Evolutionary conservation across 148 eudicot genomes (phyloP).

Genomic region (Drosera capensis): DNA sequence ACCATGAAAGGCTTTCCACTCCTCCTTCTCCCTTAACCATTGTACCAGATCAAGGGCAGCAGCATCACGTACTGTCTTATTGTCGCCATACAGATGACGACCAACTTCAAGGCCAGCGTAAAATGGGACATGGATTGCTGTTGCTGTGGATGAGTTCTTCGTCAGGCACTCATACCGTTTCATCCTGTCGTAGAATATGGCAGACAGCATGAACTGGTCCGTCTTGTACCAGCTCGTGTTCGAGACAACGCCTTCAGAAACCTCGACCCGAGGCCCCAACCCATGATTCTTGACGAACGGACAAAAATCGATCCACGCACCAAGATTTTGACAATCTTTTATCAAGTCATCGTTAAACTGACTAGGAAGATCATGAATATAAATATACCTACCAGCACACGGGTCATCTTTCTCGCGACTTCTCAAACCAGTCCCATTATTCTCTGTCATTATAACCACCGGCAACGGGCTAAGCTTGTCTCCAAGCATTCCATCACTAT

Average conservation of each 20-base stretch:
- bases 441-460: not conserved
- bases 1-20: constrained; percentile 20
- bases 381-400: constrained; percentile 22
- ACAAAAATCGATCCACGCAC: constrained; percentile 18
- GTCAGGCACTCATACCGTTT: constrained; percentile 32
- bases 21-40: constrained; percentile 23
- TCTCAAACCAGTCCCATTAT: not conserved
- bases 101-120: constrained; percentile 29
- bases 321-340: constrained; percentile 7
- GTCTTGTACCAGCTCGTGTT: constrained; percentile 20
- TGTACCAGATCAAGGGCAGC: constrained; percentile 4
- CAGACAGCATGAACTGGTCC: constrained; percentile 23
- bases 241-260: not conserved
- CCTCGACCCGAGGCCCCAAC: constrained; percentile 13
- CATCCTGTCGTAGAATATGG: constrained; percentile 27
- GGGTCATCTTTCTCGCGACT: constrained; percentile 5
- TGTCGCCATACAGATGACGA: constrained; percentile 13
- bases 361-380: constrained; percentile 23
- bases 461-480: too few species aligned
- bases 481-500: not conserved
- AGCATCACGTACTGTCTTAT: constrained; percentile 11
- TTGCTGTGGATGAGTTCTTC: constrained; percentile 13
- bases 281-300: constrained; percentile 10
- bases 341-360: constrained; percentile 21
- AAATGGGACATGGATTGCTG: constrained; percentile 29